phyloP scores from a whole-genome alignment of 1,284 basidiomycete species.

The Cryptococcus sp. region DNA sequence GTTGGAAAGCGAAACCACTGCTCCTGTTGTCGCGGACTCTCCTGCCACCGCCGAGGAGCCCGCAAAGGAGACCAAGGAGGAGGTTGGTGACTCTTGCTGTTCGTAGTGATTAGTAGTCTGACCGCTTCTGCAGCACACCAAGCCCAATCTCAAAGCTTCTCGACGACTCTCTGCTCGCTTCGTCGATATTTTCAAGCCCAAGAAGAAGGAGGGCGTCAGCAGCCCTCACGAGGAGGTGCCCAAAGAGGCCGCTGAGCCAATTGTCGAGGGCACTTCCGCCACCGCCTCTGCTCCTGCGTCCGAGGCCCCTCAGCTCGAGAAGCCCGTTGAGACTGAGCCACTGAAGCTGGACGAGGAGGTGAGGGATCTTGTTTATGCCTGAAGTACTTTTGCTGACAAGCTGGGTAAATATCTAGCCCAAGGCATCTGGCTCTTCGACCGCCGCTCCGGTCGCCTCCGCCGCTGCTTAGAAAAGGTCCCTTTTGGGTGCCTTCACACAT shows the following conservation, averaged over 20 bases:
- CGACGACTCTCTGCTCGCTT: conserved; percentile 50
- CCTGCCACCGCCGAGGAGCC: conserved; percentile 17
- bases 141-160: conserved; percentile 42
- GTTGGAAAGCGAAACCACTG: conserved; percentile 28
- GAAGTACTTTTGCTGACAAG: background rate
- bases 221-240: conserved; percentile 32
- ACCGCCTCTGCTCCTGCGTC: conserved; percentile 28
- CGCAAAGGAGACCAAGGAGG: conserved; percentile 21
- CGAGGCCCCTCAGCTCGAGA: conserved; percentile 45
- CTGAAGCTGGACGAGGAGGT: conserved; percentile 48
- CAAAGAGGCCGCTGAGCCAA: conserved; percentile 23
- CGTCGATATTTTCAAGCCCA: conserved; percentile 41
- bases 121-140: conserved; percentile 5
- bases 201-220: conserved; percentile 37
- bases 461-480: conserved; percentile 30
- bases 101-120: conserved; percentile 2
- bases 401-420: conserved; percentile 17
- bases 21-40: conserved; percentile 21
- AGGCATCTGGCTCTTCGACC: conserved; percentile 25
- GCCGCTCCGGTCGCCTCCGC: conserved; percentile 39
- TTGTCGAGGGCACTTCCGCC: conserved; percentile 17
- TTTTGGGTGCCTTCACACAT: background rate
- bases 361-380: conserved; percentile 14
- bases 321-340: conserved; percentile 42
- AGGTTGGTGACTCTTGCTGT: conserved; percentile 14